Base-by-base conservation (phyloP, 2,329 filamentous ascomycete genomes). In the Curvularia lunata region DNA sequence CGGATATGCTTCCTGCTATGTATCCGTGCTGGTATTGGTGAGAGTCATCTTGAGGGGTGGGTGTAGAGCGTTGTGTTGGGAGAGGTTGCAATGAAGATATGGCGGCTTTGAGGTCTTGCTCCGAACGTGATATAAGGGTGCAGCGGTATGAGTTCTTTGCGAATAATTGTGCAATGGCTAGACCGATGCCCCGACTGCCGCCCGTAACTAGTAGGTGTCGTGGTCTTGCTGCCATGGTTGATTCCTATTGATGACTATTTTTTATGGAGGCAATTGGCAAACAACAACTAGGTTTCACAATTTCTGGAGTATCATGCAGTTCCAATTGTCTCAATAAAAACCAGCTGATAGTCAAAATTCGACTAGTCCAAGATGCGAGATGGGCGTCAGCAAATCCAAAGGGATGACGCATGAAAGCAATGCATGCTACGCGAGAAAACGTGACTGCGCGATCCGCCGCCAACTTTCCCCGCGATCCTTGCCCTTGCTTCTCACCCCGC, bases 121-220 rank as follows among this genome's bases (percentile, higher is more conserved):
- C 52, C 37, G 66, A 67, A 52, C 75, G 75, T 1, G 73, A 71
- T 51, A 77, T 47, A 0, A 78, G 59, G 0, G 74, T 75, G 47
- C 69, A 71, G 34, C 66, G 64, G 63, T 73, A 73, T 3, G 55
- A 50, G 18, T 71, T 64, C 19, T 56, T 53, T 32, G 75, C 69
- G 49, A 79, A 70, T 47, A 69, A 66, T 28, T 69, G 68, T 0
- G 76, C 76, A 23, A 76, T 77, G 19, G 74, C 59, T 21, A 75
- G 72, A 37, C 77, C 77, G 55, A 79, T 77, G 42, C 76, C 77
- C 41, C 74, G 70, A 53, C 66, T 70, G 34, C 74, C 75, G 45
- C 77, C 77, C 37, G 75, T 78, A 48, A 79, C 73, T 40, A 79
- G 65, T 52, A 65, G 69, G 58, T 75, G 74, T 16, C 61, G 68